Percentiles rank a stretch among this genome's conserved stretches.
Conservation (phyloP, 306 rosid genomes). For the Vigna hirtella region DNA sequence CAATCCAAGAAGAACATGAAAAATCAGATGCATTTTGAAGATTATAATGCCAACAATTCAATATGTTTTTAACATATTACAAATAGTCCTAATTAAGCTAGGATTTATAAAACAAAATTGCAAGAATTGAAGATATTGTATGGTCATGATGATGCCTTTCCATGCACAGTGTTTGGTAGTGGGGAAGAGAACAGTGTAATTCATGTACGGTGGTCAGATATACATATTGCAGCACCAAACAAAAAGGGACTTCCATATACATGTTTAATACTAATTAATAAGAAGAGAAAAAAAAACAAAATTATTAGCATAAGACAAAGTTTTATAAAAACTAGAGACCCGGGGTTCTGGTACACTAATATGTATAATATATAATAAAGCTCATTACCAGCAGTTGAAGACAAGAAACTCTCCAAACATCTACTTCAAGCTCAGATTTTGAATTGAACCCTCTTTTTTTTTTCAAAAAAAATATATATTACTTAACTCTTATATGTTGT, state of each 20-base stretch:
- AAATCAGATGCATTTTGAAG: not conserved
- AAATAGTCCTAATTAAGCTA: not conserved
- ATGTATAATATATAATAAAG: not conserved
- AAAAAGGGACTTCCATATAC: not conserved
- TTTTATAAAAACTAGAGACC: slow-evolving; percentile 8
- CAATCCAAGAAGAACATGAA: slow-evolving; percentile 3
- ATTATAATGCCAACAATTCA: not conserved
- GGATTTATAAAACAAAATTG: not conserved
- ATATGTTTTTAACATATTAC: too few species aligned
- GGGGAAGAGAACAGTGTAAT: slow-evolving; percentile 36
- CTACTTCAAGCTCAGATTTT: slow-evolving; percentile 18
- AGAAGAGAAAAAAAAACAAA: slow-evolving; percentile 22
- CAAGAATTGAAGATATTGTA: slow-evolving; percentile 1
- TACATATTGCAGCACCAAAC: slow-evolving; percentile 14
- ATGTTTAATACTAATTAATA: not conserved
- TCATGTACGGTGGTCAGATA: slow-evolving; percentile 47
- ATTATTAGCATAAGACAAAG: slow-evolving; percentile 32
- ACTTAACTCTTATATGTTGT: not conserved
- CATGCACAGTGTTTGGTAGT: slow-evolving; percentile 15
- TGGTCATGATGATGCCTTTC: slow-evolving; percentile 20
- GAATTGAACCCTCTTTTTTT: not conserved
- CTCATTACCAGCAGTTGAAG: slow-evolving; percentile 10
- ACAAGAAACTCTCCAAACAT: slow-evolving; percentile 22
- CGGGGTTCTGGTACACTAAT: slow-evolving; percentile 7
- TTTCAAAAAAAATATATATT: not conserved